Evolutionary conservation across 805 yeast genomes (phyloP).

Genomic region (Teunomyces aglyptinius): DNA sequence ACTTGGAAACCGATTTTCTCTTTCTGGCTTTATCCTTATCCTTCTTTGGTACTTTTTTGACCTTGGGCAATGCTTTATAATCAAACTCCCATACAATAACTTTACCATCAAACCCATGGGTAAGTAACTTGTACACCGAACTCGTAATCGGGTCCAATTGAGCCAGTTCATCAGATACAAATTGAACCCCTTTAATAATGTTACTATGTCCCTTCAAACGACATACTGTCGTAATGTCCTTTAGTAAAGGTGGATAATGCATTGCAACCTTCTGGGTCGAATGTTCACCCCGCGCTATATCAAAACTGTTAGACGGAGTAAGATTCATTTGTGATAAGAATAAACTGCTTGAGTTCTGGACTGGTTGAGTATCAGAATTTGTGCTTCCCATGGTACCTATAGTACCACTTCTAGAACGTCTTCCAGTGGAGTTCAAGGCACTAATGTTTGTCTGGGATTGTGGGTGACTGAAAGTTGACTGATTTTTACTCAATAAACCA

Average conservation of each 20-base stretch:
- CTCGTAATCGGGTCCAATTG: background rate
- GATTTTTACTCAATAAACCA: constrained; percentile 24
- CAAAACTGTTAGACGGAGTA: constrained; percentile 24
- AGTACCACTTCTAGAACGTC: constrained; percentile 42
- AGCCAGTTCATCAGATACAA: constrained; percentile 15
- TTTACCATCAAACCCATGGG: constrained; percentile 41
- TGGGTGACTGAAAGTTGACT: constrained; percentile 5
- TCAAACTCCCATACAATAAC: constrained; percentile 46
- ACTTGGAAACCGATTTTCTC: background rate
- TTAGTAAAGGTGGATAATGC: constrained; percentile 30
- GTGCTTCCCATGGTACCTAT: constrained; percentile 35
- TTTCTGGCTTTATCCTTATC: background rate
- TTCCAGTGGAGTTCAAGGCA: constrained; percentile 13
- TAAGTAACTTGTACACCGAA: constrained; percentile 31
- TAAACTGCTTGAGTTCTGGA: constrained; percentile 7
- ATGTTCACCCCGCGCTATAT: constrained; percentile 16
- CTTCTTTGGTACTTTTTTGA: constrained; percentile 1
- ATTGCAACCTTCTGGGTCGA: background rate
- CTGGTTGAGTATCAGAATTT: constrained; percentile 14
- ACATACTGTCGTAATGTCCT: constrained; percentile 35
- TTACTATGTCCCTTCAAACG: constrained; percentile 42
- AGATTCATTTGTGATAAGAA: constrained; percentile 22
- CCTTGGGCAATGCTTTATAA: constrained; percentile 29
- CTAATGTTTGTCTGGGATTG: constrained; percentile 10
- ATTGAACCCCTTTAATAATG: constrained; percentile 29